A percentile compares a stretch with the other conserved stretches of the same genome.
Conservation (phyloP, 2,329 filamentous ascomycete genomes). For the Penicillium sp. region DNA sequence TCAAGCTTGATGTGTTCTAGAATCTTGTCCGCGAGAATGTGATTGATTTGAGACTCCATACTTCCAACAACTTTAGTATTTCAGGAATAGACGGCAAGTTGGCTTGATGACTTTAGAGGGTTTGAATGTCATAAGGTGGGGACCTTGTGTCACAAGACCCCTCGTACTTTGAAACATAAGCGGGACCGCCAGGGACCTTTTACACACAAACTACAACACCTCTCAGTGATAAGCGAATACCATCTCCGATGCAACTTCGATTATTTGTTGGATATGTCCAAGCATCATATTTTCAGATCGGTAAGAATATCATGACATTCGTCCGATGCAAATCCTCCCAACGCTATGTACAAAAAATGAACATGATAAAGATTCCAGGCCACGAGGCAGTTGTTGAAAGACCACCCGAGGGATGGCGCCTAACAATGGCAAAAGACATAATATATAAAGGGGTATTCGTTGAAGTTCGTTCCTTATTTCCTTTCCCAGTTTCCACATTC, state of each 20-base stretch:
- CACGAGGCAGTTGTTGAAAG: constrained; percentile 20
- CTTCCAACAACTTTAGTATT: no score
- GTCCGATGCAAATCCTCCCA: constrained; percentile 9
- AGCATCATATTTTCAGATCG: constrained; percentile 28
- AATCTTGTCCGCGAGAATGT: background rate
- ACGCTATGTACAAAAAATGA: constrained; percentile 13
- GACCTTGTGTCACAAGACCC: background rate
- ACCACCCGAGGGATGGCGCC: constrained; percentile 9
- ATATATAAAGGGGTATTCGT: constrained; percentile 21
- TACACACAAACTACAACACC: background rate
- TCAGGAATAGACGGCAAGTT: background rate
- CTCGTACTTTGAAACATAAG: no score
- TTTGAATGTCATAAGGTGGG: background rate
- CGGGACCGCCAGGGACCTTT: no score
- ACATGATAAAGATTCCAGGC: constrained; percentile 8
- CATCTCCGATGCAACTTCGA: background rate
- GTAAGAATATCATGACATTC: constrained; percentile 23
- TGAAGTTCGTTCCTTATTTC: constrained; percentile 11
- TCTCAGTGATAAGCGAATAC: background rate
- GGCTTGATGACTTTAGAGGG: background rate
- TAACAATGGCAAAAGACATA: constrained; percentile 10
- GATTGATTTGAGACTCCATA: background rate
- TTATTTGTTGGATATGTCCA: constrained; percentile 22
- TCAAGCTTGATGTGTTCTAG: background rate
- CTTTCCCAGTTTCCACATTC: background rate